A percentile compares a stretch with the other conserved stretches of the same genome.
These are phyloP conservation scores for Hymenoscyphus occultus DNA, from an alignment of 2,329 filamentous ascomycete species.

Conservation along the genomic window DNA sequence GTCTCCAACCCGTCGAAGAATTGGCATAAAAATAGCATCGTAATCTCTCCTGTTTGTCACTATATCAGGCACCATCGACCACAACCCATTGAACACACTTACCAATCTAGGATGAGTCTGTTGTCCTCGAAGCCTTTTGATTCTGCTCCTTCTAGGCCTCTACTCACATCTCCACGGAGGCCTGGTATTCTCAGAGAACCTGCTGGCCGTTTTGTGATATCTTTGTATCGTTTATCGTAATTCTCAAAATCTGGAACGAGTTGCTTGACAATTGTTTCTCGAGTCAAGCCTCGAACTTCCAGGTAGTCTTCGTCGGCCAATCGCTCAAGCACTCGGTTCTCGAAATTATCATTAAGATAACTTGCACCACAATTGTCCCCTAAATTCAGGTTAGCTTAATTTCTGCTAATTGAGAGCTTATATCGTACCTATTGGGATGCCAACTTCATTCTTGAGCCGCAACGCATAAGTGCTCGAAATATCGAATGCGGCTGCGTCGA, in stretches of 20 bases:
- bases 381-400: background rate
- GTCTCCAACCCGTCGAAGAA: conserved; percentile 14
- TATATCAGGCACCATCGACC: no score
- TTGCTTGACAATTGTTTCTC: background rate
- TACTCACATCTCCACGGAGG: background rate
- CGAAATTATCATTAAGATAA: conserved; percentile 20
- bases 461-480: conserved; percentile 28
- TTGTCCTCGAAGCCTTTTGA: conserved; percentile 20
- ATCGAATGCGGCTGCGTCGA: conserved; percentile 33
- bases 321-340: background rate
- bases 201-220: background rate
- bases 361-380: conserved; percentile 21
- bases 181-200: background rate
- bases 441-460: conserved; percentile 3
- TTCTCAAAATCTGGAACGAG: background rate
- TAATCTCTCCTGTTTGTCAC: conserved; percentile 11
- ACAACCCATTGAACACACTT: no score
- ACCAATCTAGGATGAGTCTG: conserved; percentile 10
- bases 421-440: no score
- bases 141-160: background rate
- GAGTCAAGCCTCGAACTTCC: background rate
- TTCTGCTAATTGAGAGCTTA: no score
- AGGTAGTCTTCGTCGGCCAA: conserved; percentile 10
- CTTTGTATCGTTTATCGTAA: conserved; percentile 7
- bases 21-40: conserved; percentile 20